Percentiles rank a stretch among this genome's conserved stretches.
These are phyloP conservation scores for Fusarium longipes DNA, from an alignment of 2,329 filamentous ascomycete genomes.

Conservation along the genomic window DNA sequence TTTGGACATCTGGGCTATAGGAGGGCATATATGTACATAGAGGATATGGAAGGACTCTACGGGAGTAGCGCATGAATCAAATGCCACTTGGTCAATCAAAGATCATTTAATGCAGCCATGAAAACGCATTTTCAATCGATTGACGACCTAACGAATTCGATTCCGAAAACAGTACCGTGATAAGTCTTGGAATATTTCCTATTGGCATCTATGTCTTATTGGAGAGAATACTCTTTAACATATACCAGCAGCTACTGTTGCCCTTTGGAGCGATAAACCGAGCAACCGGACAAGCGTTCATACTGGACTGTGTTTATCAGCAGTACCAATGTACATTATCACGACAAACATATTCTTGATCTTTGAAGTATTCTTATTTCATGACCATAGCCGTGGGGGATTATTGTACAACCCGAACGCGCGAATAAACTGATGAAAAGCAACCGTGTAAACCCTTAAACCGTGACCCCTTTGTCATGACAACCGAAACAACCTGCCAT, in stretches of 20 bases:
- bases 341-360: no score
- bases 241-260: no score
- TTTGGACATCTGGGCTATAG: conserved; percentile 14
- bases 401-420: conserved; percentile 79
- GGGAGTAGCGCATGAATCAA: conserved; percentile 27
- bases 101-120: neutral
- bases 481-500: conserved; percentile 75
- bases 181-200: no score
- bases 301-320: no score
- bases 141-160: neutral
- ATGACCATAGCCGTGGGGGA: conserved; percentile 73
- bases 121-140: neutral
- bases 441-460: conserved; percentile 77
- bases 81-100: conserved; percentile 23
- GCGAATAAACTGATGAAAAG: conserved; percentile 58
- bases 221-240: no score
- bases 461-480: conserved; percentile 86
- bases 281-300: no score
- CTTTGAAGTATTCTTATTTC: conserved; percentile 69
- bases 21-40: conserved; percentile 38
- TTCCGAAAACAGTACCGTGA: no score
- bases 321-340: no score
- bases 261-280: no score
- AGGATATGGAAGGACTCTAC: conserved; percentile 20
- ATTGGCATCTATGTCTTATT: no score